These are phyloP conservation scores for Lichtheimia ornata DNA, from an alignment of 371 early-diverging fungal genomes.

Conservation along the genomic window DNA sequence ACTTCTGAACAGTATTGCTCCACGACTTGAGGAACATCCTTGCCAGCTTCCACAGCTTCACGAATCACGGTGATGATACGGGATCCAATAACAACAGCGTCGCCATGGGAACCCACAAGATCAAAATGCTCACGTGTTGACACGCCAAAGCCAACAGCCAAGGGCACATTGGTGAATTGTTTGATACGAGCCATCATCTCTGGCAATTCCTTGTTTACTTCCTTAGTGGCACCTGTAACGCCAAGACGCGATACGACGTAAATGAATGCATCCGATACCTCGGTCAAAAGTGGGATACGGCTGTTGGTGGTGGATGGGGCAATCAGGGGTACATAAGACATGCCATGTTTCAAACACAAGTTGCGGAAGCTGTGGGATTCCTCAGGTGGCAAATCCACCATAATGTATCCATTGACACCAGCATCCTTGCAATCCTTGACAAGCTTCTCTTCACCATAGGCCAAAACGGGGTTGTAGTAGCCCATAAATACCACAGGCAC, in stretches of 20 bases:
- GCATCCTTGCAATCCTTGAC: slow-evolving; percentile 80
- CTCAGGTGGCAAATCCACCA: slow-evolving; percentile 97
- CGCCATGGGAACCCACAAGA: slow-evolving; percentile 81
- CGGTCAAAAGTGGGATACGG: slow-evolving; percentile 79
- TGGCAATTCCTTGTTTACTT: slow-evolving; percentile 74
- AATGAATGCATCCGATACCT: slow-evolving; percentile 88
- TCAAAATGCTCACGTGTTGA: slow-evolving; percentile 86
- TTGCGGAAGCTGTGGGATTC: slow-evolving; percentile 86
- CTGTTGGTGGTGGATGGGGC: slow-evolving; percentile 89
- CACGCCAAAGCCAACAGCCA: slow-evolving; percentile 98
- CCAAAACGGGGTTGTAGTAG: slow-evolving; percentile 95
- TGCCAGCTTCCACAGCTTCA: slow-evolving; percentile 51
- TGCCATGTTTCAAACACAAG: slow-evolving; percentile 69
- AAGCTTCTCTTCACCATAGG: slow-evolving; percentile 86
- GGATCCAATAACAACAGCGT: slow-evolving; percentile 95
- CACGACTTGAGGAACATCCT: slow-evolving; percentile 53
- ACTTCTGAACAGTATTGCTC: slow-evolving; percentile 66
- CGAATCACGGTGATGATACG: slow-evolving; percentile 82
- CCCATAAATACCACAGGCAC: slow-evolving; percentile 97
- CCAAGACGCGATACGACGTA: slow-evolving; percentile 94
- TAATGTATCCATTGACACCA: slow-evolving; percentile 95
- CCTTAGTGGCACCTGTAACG: slow-evolving; percentile 82
- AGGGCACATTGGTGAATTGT: slow-evolving; percentile 73
- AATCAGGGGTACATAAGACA: slow-evolving; percentile 93
- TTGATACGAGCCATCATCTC: slow-evolving; percentile 75